Evolutionary conservation across 1,284 basidiomycete genomes (phyloP), one percentile per base, ranked within the genome.

Genomic region (Trichosporon sp.): DNA sequence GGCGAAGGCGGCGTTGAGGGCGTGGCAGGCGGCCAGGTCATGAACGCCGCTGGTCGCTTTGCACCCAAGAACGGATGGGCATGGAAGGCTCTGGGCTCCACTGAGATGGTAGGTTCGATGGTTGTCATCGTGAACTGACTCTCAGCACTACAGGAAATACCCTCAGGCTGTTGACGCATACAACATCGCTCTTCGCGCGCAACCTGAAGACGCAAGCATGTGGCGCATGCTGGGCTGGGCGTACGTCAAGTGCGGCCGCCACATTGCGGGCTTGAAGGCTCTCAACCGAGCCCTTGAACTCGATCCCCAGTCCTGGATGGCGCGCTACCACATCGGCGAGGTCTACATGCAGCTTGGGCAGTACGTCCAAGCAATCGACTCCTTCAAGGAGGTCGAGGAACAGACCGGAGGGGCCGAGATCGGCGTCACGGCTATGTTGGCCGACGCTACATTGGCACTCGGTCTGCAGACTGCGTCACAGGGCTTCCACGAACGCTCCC

Each of bases 71-170:
- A 95, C 76, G 88, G 91, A 2, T 99, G 97, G 97, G 97, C 97
- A 1, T 99, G 95, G 95, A 98, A 98, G 82, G 96, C 97, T 11
- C 85, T 97, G 31, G 97, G 97, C 1, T 89, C 92, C 1, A 95
- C 96, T 1, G 93, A 98, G 78, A 85, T 98, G 84, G 94, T 94
- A 76, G 83, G 89, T 82, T 65, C 2, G 5, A 4, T 1, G 44
- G 21, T 31, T n/a, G 15, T 27, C 13, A 7, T 23, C 9, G 9
- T 9, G 8, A 42, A 21, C 65, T 66, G 42, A 67, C 68, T 23
- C 3, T 2, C 72, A 95, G 92, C 89, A 89, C 73, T 89, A 90
- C 67, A 87, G 88, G 68, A 90, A 92, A 71, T 93, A 91, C 76
- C 78, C 87, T 11, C 85, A 88, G 53, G 94, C 96, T 2, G 93